phyloP scores from a whole-genome alignment of 768 basidiomycete species.

The Pluteus cervinus region DNA sequence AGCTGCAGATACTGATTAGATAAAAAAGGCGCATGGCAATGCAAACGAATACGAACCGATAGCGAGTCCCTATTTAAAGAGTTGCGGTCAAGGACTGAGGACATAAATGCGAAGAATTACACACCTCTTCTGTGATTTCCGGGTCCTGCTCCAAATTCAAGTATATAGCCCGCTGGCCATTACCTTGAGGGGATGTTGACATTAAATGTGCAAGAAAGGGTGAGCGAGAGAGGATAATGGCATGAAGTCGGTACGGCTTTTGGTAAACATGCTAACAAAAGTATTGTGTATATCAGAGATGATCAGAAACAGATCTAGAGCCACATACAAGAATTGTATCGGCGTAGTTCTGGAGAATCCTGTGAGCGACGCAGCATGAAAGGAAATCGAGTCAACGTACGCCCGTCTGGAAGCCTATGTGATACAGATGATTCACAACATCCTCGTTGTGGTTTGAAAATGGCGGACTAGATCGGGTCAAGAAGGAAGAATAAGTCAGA shows the following conservation, averaged over 20 bases:
- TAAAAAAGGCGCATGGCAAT: background rate
- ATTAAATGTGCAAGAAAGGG: slow-evolving; percentile 86
- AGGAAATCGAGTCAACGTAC: slow-evolving; percentile 38
- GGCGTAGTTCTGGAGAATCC: slow-evolving; percentile 60
- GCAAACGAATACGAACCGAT: slow-evolving; percentile 43
- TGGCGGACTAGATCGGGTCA: slow-evolving; percentile 28
- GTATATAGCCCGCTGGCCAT: slow-evolving; percentile 63
- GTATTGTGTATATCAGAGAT: slow-evolving; percentile 4
- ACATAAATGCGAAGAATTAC: slow-evolving; percentile 17
- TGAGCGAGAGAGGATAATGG: slow-evolving; percentile 82
- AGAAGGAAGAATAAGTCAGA: slow-evolving; percentile 8
- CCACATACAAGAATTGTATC: slow-evolving; percentile 69
- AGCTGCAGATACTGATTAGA: slow-evolving; percentile 34
- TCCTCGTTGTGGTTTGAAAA: slow-evolving; percentile 67
- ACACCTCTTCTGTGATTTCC: slow-evolving; percentile 79
- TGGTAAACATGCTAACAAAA: slow-evolving; percentile 61
- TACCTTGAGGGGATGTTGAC: slow-evolving; percentile 68
- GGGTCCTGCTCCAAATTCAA: slow-evolving; percentile 74
- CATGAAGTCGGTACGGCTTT: slow-evolving; percentile 72
- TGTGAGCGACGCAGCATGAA: slow-evolving; percentile 7
- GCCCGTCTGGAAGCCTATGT: slow-evolving; percentile 75
- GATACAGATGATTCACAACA: slow-evolving; percentile 74
- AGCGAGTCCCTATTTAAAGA: slow-evolving; percentile 54
- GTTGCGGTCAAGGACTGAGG: slow-evolving; percentile 7
- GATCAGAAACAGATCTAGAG: slow-evolving; percentile 4